Evolutionary conservation across 2,329 filamentous ascomycete genomes (phyloP), one percentile per base, ranked within the genome.

Genomic region (Fusarium gaditjirri): DNA sequence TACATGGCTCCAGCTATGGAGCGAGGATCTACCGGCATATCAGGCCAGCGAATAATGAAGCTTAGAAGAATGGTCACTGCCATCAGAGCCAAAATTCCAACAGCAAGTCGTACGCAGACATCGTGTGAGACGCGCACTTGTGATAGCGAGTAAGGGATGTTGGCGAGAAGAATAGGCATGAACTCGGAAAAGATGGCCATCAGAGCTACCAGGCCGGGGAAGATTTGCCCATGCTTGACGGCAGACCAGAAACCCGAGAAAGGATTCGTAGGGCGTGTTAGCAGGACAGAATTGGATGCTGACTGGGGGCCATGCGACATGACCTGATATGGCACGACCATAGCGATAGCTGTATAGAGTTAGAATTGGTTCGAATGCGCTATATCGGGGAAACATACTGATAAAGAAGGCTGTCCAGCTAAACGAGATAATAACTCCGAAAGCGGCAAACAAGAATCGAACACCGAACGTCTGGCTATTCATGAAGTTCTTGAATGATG

Each of bases 131-230:
- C 74, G 38, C 79, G 76, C 2, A 81, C 81, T 56, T 85, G 83
- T 0, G 82, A 81, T 5, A 83, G 79, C 57, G 81, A 84, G 75
- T 85, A 86, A 1, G 86, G 83, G 4, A 87, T 80, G 66, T 86
- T 87, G 71, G 84, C 81, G 6, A 88, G 80, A 4, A 85, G 78
- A 25, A 87, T 78, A 3, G 86, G 86, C n/a, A 88, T 81, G 52
- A 86, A 83, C 53, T 88, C 86, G 27, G 85, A 81, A 5, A 87
- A 77, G 27, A 87, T 81, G 7, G 84, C 80, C 50, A 84, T 82
- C 9, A 83, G 68, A 1, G 84, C 81, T 14, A 84, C 81, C 17
- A 81, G 59, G 29, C 82, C 78, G 2, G 85, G 79, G 64, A 85
- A 85, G 11, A 70, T 80, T 78, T 66, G 75, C 5, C 71, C 53